These are phyloP conservation scores for Blastocystis sp. DNA, from an alignment of 352 stramenopile species.

Conservation along the genomic window DNA sequence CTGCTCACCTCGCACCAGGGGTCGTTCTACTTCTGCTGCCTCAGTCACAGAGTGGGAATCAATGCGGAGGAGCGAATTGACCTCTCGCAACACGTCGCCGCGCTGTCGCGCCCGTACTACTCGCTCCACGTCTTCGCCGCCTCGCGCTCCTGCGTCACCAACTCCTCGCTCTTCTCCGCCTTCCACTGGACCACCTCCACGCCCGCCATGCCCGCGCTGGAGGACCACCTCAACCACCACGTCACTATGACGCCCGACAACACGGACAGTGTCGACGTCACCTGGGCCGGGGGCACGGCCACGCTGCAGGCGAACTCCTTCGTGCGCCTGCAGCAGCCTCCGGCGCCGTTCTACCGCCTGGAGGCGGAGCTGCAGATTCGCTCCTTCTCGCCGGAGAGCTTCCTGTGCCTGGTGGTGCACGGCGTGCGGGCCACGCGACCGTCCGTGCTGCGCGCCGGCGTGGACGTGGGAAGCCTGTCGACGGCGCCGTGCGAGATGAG, in stretches of 20 bases:
- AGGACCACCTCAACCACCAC: neutral
- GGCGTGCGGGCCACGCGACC: neutral
- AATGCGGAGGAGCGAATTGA: neutral
- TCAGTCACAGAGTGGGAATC: constrained; percentile 27
- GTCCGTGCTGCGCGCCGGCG: neutral
- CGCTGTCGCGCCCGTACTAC: neutral
- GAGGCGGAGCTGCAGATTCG: neutral
- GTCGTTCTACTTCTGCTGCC: neutral
- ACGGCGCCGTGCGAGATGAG: neutral
- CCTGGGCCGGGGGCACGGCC: neutral
- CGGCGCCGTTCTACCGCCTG: neutral
- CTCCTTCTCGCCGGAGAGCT: neutral
- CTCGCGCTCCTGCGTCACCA: constrained; percentile 21
- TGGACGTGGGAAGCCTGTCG: neutral
- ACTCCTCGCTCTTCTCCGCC: neutral
- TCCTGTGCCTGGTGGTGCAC: neutral
- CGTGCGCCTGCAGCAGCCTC: neutral
- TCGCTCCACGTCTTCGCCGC: constrained; percentile 27
- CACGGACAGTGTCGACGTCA: neutral
- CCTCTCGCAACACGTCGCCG: neutral
- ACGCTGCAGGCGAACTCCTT: neutral
- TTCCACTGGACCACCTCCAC: neutral
- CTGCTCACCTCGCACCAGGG: neutral
- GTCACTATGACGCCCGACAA: neutral
- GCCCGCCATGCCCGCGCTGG: neutral